Conservation (phyloP, 164 flowering plant species). For the Tinospora cordifolia region DNA sequence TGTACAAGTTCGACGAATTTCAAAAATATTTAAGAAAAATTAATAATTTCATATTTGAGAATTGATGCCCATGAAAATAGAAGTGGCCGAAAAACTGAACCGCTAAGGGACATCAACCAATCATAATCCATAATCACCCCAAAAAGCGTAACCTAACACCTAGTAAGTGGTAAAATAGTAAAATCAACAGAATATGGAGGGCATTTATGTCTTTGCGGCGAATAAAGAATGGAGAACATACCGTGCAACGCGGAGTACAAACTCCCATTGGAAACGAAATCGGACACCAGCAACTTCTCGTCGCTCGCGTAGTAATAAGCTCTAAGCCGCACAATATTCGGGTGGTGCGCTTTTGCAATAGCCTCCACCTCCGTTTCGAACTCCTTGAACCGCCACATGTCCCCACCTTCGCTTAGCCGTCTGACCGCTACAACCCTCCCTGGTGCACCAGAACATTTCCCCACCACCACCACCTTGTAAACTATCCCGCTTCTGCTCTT, state of each 20-base stretch:
- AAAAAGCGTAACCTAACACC: background rate
- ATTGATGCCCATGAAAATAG: background rate
- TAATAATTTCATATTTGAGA: too few species aligned
- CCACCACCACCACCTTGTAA: conserved; percentile 79
- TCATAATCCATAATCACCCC: background rate
- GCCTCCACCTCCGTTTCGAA: conserved; percentile 82
- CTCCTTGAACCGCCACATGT: conserved; percentile 59
- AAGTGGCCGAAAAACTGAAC: too few species aligned
- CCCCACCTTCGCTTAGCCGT: conserved; percentile 68
- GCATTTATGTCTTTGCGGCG: background rate
- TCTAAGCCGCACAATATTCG: conserved; percentile 65
- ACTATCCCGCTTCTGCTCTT: conserved; percentile 89
- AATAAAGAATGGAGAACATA: conserved; percentile 19
- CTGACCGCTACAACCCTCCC: conserved; percentile 64
- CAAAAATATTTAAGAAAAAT: too few species aligned
- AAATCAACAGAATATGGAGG: background rate
- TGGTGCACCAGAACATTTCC: conserved; percentile 30
- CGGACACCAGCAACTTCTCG: conserved; percentile 81
- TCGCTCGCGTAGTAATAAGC: conserved; percentile 86
- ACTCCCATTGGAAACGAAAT: conserved; percentile 77
- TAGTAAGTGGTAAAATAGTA: background rate
- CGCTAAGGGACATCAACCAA: background rate
- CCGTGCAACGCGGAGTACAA: conserved; percentile 74
- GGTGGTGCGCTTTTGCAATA: conserved; percentile 64
- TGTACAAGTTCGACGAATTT: too few species aligned